Evolutionary conservation across 2,329 filamentous ascomycete genomes (phyloP), one percentile per base, ranked within the genome.

Genomic region (Cladorrhinum sp.): DNA sequence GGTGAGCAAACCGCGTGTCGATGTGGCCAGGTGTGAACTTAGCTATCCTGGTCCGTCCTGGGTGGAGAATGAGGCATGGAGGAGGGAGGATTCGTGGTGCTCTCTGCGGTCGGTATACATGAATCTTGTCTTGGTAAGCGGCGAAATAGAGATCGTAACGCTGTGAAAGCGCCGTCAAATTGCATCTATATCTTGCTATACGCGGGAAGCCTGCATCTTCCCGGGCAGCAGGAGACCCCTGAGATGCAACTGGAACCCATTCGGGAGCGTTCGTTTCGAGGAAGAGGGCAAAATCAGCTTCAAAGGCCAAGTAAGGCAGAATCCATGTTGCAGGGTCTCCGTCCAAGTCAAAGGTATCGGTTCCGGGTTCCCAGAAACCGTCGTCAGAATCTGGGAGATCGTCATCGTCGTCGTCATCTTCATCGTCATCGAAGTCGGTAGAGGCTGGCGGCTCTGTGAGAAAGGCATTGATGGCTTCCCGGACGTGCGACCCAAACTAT

Each of bases 71-170:
- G 5, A 85, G 72, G 58, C 83, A 78, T 2, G 85, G 80, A 2
- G 72, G 65, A 3, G 80, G 77, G 6, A 89, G 72, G 5, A 75
- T 76, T 65, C 86, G 81, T 70, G 76, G 60, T 76, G 77, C 65
- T 74, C 79, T 59, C 74, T 77, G 39, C 77, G 85, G 61, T 74
- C 67, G 75, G 65, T 82, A 87, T 62, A 87, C 77, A 66, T 86
- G 82, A 14, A 89, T 82, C 57, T 77, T 75, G 51, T 82, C 77
- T 61, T 77, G 74, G 62, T 85, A 87, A 12, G 83, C 86, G 10
- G 79, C 80, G 66, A 88, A 85, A 70, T 87, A 88, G 21, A 88
- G 78, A 23, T 87, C 86, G 69, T 81, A 82, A 48, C 72, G 73
- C 64, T 86, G 83, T 0, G 85, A 87, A 12, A 87, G 73, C 1